Base-by-base conservation (phyloP, 768 basidiomycete species). In the Leccinum longicurvipes region DNA sequence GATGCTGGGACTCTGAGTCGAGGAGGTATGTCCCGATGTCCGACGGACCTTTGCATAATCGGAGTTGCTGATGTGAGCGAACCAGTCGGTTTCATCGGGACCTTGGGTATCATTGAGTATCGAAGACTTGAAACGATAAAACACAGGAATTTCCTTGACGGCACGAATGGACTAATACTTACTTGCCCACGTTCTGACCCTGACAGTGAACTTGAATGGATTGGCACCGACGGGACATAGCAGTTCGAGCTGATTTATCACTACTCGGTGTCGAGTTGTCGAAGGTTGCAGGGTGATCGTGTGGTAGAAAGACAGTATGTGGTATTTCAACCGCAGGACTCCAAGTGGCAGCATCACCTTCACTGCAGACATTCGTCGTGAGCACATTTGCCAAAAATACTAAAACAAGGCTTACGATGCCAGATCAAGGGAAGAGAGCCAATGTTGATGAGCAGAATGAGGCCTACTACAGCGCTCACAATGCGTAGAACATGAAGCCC, bases 61-160 rank as follows among this genome's bases (percentile, higher is more conserved):
- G 28, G 59, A 57, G 10, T 62, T 62, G 39, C 28, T 63, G 1
- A 63, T 54, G 25, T 63, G 61, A 23, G 57, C 61, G 12, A 63
- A 48, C 57, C 53, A 63, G n/a, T 63, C 61, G 0, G 51, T 59
- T 50, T 63, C 61, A 14, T 63, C 61, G 12, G 54, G 61, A 54
- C 61, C 61, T 63, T 53, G 19, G 32, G 42, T 2, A 39, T 4
- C 6, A 29, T 41, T 54, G 6, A 59, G 61, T 47, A n/a, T 50
- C 19, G 29, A 24, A 1, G 7, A 53, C 29, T 32, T 23, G 19
- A 14, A 48, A 56, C 41, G n/a, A 12, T 4, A n/a, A 44, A 7
- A 11, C 15, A 27, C 27, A 7, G 17, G 3, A 17, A 15, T 28
- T 3, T n/a, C 19, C 2, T 15, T 31, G 27, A 49, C 48, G 27